Conservation (phyloP, 345 rosid genomes). For the Lepidium sativum region DNA sequence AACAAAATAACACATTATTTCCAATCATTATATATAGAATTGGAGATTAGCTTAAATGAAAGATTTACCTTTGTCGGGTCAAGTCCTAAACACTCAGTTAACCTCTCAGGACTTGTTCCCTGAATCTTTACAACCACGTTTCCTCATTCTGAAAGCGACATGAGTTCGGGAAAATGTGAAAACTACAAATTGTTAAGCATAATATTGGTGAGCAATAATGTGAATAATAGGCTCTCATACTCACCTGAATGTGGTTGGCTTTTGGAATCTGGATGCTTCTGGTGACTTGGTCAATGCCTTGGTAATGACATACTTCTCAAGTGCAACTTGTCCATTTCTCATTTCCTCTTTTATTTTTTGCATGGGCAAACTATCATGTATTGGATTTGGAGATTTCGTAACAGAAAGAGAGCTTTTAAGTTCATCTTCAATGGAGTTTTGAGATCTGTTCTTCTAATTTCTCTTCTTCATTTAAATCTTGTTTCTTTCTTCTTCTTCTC, state of each 20-base stretch:
- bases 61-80: constrained; percentile 68
- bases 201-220: not conserved
- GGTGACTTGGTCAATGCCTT: constrained; percentile 92
- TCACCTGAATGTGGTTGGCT: constrained; percentile 96
- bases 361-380: constrained; percentile 10
- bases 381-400: too few species aligned
- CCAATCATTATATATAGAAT: not conserved
- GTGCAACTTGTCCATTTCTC: constrained; percentile 83
- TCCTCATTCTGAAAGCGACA: constrained; percentile 94
- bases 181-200: not conserved
- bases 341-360: constrained; percentile 83
- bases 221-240: constrained; percentile 15
- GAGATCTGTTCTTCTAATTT: too few species aligned
- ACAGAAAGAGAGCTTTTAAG: too few species aligned
- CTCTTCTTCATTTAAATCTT: too few species aligned
- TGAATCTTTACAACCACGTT: constrained; percentile 74
- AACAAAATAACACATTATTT: too few species aligned
- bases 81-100: constrained; percentile 83
- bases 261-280: constrained; percentile 92
- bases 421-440: too few species aligned
- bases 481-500: too few species aligned
- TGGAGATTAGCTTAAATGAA: not conserved
- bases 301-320: constrained; percentile 89
- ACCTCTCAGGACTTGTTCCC: constrained; percentile 71
- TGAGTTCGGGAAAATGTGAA: constrained; percentile 18